phyloP scores from a whole-genome alignment of 2,329 filamentous ascomycete genomes.

The Aspergillus sp. region DNA sequence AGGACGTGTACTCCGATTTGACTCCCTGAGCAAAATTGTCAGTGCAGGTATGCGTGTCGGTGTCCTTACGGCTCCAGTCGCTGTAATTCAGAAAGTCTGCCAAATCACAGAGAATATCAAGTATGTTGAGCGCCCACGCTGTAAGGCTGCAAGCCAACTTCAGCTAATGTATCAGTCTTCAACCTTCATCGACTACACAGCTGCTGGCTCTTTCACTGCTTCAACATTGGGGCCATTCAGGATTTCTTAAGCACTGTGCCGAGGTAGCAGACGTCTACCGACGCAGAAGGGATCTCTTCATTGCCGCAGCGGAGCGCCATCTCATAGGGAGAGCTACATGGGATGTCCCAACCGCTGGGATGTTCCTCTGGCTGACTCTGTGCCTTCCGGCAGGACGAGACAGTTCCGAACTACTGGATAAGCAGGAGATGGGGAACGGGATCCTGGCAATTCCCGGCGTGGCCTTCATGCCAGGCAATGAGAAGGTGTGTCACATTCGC shows the following conservation, averaged over 20 bases:
- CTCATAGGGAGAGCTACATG: slow-evolving; percentile 1
- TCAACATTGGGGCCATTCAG: not conserved
- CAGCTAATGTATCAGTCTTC: not conserved
- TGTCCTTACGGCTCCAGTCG: not conserved
- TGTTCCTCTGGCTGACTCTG: slow-evolving; percentile 8
- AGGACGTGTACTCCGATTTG: slow-evolving; percentile 5
- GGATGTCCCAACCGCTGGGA: slow-evolving; percentile 4
- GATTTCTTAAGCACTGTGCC: not conserved
- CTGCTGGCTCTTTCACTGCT: not conserved
- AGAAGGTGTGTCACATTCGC: not conserved
- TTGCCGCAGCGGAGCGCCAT: slow-evolving; percentile 1
- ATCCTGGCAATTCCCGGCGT: not conserved
- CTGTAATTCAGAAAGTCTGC: not conserved
- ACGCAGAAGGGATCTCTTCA: not conserved
- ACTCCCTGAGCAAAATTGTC: slow-evolving; percentile 11
- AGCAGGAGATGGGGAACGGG: not conserved
- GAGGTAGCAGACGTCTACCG: slow-evolving; percentile 1
- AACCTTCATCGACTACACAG: not conserved
- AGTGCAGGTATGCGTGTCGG: slow-evolving; percentile 3
- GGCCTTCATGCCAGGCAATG: not conserved
- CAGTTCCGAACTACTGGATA: not conserved
- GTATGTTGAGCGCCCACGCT: not conserved
- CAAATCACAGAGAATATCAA: not conserved
- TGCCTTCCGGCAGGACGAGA: not conserved
- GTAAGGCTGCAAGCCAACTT: too few relatives aligned